These are phyloP conservation scores for Dictyostelium intermedium DNA, from an alignment of 78 protist genomes.

Conservation along the genomic window DNA sequence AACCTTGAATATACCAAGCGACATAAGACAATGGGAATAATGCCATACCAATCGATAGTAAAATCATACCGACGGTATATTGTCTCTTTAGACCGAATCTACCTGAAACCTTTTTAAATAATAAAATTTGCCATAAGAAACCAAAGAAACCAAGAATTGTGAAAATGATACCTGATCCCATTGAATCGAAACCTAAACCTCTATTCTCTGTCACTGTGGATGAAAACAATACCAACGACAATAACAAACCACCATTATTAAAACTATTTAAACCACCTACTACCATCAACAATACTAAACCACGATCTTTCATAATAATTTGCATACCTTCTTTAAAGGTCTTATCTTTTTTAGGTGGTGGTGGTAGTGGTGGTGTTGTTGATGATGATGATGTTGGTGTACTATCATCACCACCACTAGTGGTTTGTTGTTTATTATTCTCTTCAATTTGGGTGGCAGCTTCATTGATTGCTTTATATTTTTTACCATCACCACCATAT, in stretches of 20 bases:
- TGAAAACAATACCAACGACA: constrained; percentile 16
- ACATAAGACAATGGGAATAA: constrained; percentile 57
- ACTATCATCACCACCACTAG: too few species aligned
- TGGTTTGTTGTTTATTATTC: neutral
- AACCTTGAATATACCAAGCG: constrained; percentile 32
- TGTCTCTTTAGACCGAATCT: constrained; percentile 45
- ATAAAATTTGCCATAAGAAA: constrained; percentile 44
- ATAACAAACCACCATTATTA: constrained; percentile 58
- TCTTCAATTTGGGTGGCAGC: neutral
- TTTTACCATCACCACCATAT: neutral
- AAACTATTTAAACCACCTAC: constrained; percentile 50
- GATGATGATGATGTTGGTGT: neutral
- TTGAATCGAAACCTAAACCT: constrained; percentile 51
- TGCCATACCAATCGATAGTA: constrained; percentile 46
- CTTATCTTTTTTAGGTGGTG: neutral
- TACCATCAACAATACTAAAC: neutral
- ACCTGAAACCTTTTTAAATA: constrained; percentile 39
- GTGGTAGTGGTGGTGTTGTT: neutral
- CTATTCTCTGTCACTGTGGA: neutral
- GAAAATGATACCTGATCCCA: constrained; percentile 35
- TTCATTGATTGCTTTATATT: neutral
- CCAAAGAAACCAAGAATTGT: constrained; percentile 46
- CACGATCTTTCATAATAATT: constrained; percentile 6
- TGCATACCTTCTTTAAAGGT: constrained; percentile 31
- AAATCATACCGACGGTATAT: constrained; percentile 32